These are phyloP conservation scores for Skeletonema potamos DNA, from an alignment of 108 stramenopile genomes.

Conservation along the genomic window DNA sequence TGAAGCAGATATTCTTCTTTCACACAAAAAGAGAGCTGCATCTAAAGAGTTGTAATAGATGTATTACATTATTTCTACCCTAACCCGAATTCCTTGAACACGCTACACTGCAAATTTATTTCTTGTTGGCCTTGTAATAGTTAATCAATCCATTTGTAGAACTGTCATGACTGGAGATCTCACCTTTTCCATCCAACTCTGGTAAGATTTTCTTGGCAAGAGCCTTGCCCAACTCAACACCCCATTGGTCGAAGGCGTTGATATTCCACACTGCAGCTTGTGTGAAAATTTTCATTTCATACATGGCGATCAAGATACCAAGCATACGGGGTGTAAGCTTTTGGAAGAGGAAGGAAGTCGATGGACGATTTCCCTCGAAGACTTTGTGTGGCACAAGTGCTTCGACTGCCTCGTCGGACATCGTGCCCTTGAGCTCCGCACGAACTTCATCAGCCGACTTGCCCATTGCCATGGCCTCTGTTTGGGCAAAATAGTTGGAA, in stretches of 20 bases:
- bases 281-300: slow-evolving; percentile 82
- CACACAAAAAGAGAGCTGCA: no score
- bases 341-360: slow-evolving; percentile 69
- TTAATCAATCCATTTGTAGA: slow-evolving; percentile 88
- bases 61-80: background rate
- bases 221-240: slow-evolving; percentile 96
- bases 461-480: slow-evolving; percentile 75
- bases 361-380: slow-evolving; percentile 83
- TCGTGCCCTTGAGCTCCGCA: slow-evolving; percentile 55
- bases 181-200: slow-evolving; percentile 51
- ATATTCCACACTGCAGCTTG: slow-evolving; percentile 79
- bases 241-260: slow-evolving; percentile 90
- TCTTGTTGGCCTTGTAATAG: slow-evolving; percentile 80
- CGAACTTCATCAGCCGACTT: slow-evolving; percentile 55
- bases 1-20: no score
- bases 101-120: slow-evolving; percentile 5
- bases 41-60: background rate
- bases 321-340: slow-evolving; percentile 71
- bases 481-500: slow-evolving; percentile 87
- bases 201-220: slow-evolving; percentile 87
- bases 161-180: slow-evolving; percentile 71
- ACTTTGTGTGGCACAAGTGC: slow-evolving; percentile 70
- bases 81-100: background rate
- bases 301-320: slow-evolving; percentile 79
- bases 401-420: slow-evolving; percentile 37